These are phyloP conservation scores for Yamadazyma siamensis DNA, from an alignment of 1,139 yeast genomes.

Conservation along the genomic window DNA sequence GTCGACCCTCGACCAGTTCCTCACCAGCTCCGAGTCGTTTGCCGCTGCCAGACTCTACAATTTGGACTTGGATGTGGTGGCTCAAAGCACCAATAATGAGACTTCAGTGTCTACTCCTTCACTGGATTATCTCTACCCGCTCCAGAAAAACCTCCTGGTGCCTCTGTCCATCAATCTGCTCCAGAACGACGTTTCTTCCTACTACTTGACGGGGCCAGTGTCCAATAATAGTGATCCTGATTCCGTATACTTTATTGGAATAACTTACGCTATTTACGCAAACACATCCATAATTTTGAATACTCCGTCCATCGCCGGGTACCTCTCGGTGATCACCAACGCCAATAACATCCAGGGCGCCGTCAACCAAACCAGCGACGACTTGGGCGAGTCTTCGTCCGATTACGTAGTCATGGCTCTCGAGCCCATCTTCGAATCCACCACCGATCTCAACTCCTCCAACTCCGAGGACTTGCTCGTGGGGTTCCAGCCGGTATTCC, in stretches of 20 bases:
- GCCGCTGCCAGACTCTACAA: constrained; percentile 71
- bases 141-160: constrained; percentile 41
- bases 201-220: constrained; percentile 58
- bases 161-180: constrained; percentile 28
- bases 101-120: constrained; percentile 28
- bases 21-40: constrained; percentile 60
- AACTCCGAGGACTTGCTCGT: constrained; percentile 16
- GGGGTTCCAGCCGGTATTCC: constrained; percentile 38
- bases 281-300: constrained; percentile 67
- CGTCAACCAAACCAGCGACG: constrained; percentile 42
- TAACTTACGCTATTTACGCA: constrained; percentile 69
- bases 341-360: constrained; percentile 53
- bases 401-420: constrained; percentile 36
- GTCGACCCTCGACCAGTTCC: constrained; percentile 50
- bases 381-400: constrained; percentile 9
- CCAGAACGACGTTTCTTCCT: constrained; percentile 25
- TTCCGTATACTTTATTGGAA: constrained; percentile 45
- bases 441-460: constrained; percentile 11
- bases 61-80: constrained; percentile 38
- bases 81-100: constrained; percentile 28
- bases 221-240: constrained; percentile 31
- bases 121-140: constrained; percentile 48
- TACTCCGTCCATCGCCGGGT: constrained; percentile 65
- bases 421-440: constrained; percentile 24
- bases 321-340: constrained; percentile 60